Evolutionary conservation across 768 basidiomycete species (phyloP).

Genomic region (Hygrocybe coccinea): DNA sequence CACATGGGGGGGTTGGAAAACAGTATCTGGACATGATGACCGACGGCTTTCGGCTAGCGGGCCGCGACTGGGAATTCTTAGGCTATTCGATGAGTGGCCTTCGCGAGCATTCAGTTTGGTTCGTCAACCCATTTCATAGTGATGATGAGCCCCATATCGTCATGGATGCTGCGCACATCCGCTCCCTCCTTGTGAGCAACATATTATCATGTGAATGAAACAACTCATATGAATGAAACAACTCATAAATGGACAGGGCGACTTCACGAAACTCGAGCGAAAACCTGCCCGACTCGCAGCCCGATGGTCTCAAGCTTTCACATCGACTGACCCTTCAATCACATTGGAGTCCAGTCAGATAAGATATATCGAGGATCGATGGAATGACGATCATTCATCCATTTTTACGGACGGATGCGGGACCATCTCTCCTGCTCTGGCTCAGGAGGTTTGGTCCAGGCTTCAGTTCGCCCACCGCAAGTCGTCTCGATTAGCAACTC

Average conservation of each 20-base stretch:
- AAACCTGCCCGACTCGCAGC: conserved; percentile 48
- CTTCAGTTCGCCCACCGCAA: conserved; percentile 26
- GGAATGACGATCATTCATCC: conserved; percentile 18
- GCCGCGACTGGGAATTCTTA: conserved; percentile 42
- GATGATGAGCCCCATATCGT: conserved; percentile 11
- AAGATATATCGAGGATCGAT: conserved; percentile 24
- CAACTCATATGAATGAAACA: no score
- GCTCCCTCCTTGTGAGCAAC: conserved; percentile 31
- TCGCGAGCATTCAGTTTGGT: conserved; percentile 45
- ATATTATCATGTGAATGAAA: not conserved
- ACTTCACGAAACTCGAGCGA: conserved; percentile 33
- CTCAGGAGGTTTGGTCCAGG: conserved; percentile 31
- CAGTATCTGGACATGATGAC: conserved; percentile 35
- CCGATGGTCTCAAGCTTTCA: conserved; percentile 53
- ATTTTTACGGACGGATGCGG: conserved; percentile 53
- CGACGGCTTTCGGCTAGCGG: conserved; percentile 36
- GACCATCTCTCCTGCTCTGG: conserved; percentile 37
- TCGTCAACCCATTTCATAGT: conserved; percentile 39
- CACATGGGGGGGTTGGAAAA: conserved; percentile 26
- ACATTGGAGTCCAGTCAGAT: conserved; percentile 35
- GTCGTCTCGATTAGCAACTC: conserved; percentile 16
- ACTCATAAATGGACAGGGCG: conserved; percentile 25
- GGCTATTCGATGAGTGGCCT: conserved; percentile 53
- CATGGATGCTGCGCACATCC: conserved; percentile 26
- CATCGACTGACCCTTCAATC: conserved; percentile 46